Conservation (phyloP, 345 rosid species). For the Excoecaria agallocha region DNA sequence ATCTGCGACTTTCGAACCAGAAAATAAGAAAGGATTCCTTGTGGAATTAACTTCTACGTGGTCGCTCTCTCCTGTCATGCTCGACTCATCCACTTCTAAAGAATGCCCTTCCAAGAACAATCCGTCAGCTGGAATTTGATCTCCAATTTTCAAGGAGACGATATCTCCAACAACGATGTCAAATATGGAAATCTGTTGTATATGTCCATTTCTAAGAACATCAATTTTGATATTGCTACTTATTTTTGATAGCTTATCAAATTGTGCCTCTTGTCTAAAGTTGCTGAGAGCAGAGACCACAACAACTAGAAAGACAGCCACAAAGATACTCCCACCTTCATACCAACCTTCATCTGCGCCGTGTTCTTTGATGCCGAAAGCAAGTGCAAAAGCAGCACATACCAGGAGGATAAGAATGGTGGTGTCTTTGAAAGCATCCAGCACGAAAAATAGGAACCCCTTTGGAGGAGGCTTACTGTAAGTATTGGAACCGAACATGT, state of each 20-base stretch:
- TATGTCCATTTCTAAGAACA: constrained; percentile 21
- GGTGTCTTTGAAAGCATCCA: constrained; percentile 58
- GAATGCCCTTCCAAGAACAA: constrained; percentile 30
- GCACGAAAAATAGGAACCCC: constrained; percentile 48
- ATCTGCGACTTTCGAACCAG: constrained; percentile 32
- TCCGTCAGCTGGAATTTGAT: constrained; percentile 35
- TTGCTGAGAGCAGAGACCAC: constrained; percentile 32
- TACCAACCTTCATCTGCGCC: constrained; percentile 31
- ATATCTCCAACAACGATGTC: constrained; percentile 33
- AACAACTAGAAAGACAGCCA: constrained; percentile 31
- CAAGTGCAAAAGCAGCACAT: constrained; percentile 29
- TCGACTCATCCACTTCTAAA: constrained; percentile 27
- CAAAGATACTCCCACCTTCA: constrained; percentile 32
- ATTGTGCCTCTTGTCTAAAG: constrained; percentile 29
- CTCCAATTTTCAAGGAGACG: constrained; percentile 31
- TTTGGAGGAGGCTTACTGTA: constrained; percentile 61
- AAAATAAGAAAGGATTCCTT: constrained; percentile 30
- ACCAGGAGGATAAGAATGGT: constrained; percentile 43
- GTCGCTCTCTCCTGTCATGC: constrained; percentile 37
- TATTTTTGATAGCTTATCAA: constrained; percentile 23
- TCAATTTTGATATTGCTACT: constrained; percentile 21
- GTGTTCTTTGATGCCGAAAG: constrained; percentile 28
- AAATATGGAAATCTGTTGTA: constrained; percentile 27
- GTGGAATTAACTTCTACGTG: constrained; percentile 19
- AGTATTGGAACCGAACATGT: constrained; percentile 54